phyloP scores from a whole-genome alignment of 2,329 filamentous ascomycete species.

The Xylariales sp. region DNA sequence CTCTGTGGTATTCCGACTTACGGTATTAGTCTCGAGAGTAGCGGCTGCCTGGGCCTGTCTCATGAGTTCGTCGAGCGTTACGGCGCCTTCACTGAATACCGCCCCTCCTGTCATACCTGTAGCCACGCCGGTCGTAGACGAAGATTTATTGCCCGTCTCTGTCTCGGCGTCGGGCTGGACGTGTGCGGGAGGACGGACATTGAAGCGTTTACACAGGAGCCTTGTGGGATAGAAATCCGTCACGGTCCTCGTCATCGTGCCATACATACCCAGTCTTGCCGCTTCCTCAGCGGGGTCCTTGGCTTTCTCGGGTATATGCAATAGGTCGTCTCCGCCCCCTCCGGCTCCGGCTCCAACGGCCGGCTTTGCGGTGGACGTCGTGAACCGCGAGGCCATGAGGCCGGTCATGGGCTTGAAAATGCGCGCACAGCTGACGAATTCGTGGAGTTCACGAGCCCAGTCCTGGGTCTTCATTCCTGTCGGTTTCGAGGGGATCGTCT shows the following conservation, averaged over 20 bases:
- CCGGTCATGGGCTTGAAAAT: conserved; percentile 94
- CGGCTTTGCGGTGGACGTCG: conserved; percentile 63
- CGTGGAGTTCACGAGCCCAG: conserved; percentile 80
- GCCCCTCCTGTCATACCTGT: conserved; percentile 12
- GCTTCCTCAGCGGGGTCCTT: conserved; percentile 86
- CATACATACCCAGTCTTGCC: conserved; percentile 92
- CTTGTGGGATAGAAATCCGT: conserved; percentile 82
- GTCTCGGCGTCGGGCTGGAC: conserved; percentile 66
- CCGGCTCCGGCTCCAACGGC: conserved; percentile 45
- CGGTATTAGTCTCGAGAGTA: background rate
- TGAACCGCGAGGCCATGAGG: conserved; percentile 93
- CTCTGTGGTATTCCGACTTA: background rate
- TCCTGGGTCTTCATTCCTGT: conserved; percentile 69
- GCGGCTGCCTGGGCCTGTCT: conserved; percentile 43
- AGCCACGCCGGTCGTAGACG: conserved; percentile 16
- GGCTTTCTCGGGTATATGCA: conserved; percentile 66
- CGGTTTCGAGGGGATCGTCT: conserved; percentile 51
- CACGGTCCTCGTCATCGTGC: conserved; percentile 80
- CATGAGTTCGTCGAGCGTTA: conserved; percentile 51
- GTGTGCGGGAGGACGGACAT: conserved; percentile 80
- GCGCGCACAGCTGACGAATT: conserved; percentile 74
- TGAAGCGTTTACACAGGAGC: conserved; percentile 94
- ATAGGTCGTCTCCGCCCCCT: conserved; percentile 42
- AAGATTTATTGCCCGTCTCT: conserved; percentile 38
- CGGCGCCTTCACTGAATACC: conserved; percentile 37